Percentiles rank a stretch among this genome's conserved stretches.
Conservation (phyloP, 768 basidiomycete species). For the Daedaleopsis nitida region DNA sequence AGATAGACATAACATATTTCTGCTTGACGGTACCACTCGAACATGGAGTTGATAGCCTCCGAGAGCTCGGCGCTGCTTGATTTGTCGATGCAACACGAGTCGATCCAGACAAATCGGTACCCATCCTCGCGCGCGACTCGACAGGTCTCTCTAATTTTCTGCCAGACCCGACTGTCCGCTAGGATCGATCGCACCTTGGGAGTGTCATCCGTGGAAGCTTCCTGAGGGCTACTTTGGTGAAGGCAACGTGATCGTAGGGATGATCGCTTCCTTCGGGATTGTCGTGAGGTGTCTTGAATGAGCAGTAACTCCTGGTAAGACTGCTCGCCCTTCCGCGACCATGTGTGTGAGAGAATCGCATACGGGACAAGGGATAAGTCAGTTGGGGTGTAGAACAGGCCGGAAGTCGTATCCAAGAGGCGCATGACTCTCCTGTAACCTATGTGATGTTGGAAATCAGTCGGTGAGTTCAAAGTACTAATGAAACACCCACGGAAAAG, state of each 20-base stretch:
- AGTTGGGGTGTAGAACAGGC: not conserved
- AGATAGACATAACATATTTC: not conserved
- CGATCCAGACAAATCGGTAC: no score
- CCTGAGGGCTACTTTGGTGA: not conserved
- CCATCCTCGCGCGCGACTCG: not conserved
- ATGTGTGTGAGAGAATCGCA: slow-evolving; percentile 5
- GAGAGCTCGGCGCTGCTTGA: no score
- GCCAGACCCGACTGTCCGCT: no score
- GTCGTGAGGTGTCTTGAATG: not conserved
- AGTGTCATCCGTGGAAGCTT: not conserved
- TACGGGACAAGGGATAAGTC: not conserved
- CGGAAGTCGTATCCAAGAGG: not conserved
- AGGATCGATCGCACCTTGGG: not conserved
- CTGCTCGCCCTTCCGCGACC: not conserved
- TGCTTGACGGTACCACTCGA: not conserved
- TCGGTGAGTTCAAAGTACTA: no score
- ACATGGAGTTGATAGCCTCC: slow-evolving; percentile 12
- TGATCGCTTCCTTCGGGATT: not conserved
- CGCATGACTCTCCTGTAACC: no score
- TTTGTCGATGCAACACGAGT: no score
- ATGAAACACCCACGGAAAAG: no score
- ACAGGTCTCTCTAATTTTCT: slow-evolving; percentile 1
- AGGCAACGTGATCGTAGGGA: no score
- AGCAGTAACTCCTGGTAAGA: not conserved
- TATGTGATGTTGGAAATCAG: no score